Conservation (phyloP, 192 early-diverging fungal genomes). For the Coemansia javaensis region DNA sequence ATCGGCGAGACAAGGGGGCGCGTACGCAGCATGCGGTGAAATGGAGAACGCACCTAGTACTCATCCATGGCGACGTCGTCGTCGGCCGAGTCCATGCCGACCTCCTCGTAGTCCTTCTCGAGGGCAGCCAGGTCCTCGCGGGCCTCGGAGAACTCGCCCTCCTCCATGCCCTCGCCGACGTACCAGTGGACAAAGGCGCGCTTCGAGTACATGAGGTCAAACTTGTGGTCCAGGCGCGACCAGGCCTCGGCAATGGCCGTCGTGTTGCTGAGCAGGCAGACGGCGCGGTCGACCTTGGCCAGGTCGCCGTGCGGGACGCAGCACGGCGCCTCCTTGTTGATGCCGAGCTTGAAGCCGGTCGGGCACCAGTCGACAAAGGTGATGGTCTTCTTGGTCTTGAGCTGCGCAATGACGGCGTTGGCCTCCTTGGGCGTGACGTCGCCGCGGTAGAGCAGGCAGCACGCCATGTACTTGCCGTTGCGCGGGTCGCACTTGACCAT, state of each 20-base stretch:
- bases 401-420: constrained; percentile 80
- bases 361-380: constrained; percentile 99
- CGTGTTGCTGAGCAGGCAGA: constrained; percentile 99
- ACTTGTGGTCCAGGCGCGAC: constrained; percentile 99
- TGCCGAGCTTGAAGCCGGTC: constrained; percentile 99
- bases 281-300: constrained; percentile 93
- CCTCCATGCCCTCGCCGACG: constrained; percentile 99
- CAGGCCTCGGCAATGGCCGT: constrained; percentile 99
- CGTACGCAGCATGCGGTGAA: no score
- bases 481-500: constrained; percentile 99
- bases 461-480: constrained; percentile 99
- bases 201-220: constrained; percentile 99
- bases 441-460: constrained; percentile 98
- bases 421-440: constrained; percentile 99
- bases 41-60: constrained; percentile 39
- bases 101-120: constrained; percentile 99
- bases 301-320: constrained; percentile 90
- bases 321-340: constrained; percentile 90
- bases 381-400: constrained; percentile 95
- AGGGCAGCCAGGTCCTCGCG: constrained; percentile 99
- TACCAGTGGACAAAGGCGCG: constrained; percentile 99
- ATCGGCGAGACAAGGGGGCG: no score
- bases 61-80: constrained; percentile 74
- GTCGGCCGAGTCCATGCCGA: constrained; percentile 91
- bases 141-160: constrained; percentile 99